Percentiles rank a stretch among this genome's conserved stretches.
Conservation (phyloP, 768 basidiomycete genomes). For the Artomyces pyxidatus region DNA sequence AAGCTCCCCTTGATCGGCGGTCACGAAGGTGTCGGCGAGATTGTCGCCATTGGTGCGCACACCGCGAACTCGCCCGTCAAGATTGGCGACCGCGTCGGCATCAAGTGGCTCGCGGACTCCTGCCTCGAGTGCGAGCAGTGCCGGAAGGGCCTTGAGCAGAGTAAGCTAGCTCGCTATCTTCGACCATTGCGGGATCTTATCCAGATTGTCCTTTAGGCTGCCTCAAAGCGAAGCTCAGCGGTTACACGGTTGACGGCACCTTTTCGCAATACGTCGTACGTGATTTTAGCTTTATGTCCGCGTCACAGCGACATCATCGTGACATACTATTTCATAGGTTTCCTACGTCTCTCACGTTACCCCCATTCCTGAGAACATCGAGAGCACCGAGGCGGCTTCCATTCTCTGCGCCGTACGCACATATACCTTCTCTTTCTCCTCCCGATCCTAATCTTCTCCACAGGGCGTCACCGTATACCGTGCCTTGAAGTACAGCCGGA, state of each 20-base stretch:
- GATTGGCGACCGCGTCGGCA: constrained; percentile 72
- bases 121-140: constrained; percentile 75
- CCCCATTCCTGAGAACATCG: constrained; percentile 63
- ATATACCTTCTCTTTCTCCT: neutral
- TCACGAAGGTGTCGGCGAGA: constrained; percentile 68
- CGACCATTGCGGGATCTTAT: no score
- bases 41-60: constrained; percentile 72
- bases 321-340: constrained; percentile 28
- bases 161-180: constrained; percentile 29
- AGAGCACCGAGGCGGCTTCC: constrained; percentile 61
- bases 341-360: constrained; percentile 70
- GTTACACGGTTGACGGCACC: constrained; percentile 72
- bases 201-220: constrained; percentile 48
- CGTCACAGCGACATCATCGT: neutral
- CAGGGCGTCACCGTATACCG: constrained; percentile 83
- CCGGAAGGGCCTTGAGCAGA: constrained; percentile 67
- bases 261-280: constrained; percentile 57
- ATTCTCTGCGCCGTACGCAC: constrained; percentile 62
- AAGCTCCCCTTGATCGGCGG: constrained; percentile 68
- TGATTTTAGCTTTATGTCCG: neutral
- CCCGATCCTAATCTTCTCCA: neutral
- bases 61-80: constrained; percentile 54
- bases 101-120: constrained; percentile 74
- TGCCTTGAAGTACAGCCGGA: constrained; percentile 66
- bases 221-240: constrained; percentile 46